Evolutionary conservation across 2,329 filamentous ascomycete genomes (phyloP).

Genomic region (Xylaria arbuscula): DNA sequence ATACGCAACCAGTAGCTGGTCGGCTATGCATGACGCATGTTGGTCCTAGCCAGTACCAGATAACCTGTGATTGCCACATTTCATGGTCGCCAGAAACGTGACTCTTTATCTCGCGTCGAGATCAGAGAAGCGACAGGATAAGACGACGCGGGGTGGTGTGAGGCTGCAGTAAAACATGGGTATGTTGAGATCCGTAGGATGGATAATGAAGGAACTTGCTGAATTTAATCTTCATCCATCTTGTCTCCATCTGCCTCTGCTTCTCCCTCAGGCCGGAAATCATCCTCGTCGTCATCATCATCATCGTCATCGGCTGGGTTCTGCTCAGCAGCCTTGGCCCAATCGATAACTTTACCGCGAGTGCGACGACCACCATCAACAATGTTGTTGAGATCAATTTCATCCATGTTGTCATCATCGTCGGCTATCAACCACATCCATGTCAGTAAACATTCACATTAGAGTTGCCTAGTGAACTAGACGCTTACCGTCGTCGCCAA

Average conservation of each 20-base stretch:
- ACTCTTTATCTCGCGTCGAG: slow-evolving; percentile 12
- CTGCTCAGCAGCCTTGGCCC: slow-evolving; percentile 87
- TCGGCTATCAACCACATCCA: slow-evolving; percentile 61
- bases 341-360: slow-evolving; percentile 92
- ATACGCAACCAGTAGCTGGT: slow-evolving; percentile 16
- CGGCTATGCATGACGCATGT: slow-evolving; percentile 17
- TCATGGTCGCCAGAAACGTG: slow-evolving; percentile 12
- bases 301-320: slow-evolving; percentile 80
- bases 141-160: slow-evolving; percentile 1
- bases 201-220: neutral
- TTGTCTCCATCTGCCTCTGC: slow-evolving; percentile 74
- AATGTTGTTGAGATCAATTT: slow-evolving; percentile 92
- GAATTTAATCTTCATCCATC: slow-evolving; percentile 69
- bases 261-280: slow-evolving; percentile 68
- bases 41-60: slow-evolving; percentile 23
- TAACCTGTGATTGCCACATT: slow-evolving; percentile 17
- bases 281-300: slow-evolving; percentile 77
- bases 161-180: neutral
- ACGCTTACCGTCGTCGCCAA: slow-evolving; percentile 44
- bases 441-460: slow-evolving; percentile 28
- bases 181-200: slow-evolving; percentile 1
- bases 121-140: slow-evolving; percentile 4
- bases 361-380: slow-evolving; percentile 82
- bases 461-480: slow-evolving; percentile 16
- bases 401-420: slow-evolving; percentile 84